phyloP scores from a whole-genome alignment of 2,329 filamentous ascomycete genomes.

The Alternaria gaisen region DNA sequence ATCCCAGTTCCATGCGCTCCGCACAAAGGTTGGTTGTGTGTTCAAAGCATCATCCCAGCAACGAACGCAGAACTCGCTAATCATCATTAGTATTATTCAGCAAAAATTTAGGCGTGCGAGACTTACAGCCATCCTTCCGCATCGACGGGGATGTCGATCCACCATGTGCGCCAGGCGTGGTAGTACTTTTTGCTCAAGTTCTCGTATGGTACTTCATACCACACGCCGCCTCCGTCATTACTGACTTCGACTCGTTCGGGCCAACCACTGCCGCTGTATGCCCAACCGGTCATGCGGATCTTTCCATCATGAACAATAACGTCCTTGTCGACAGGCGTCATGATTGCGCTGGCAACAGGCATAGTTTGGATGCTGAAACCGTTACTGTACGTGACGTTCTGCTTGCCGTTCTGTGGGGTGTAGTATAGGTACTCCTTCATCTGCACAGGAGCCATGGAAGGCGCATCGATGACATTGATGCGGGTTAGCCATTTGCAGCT shows the following conservation, averaged over 20 bases:
- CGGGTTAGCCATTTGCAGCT: slow-evolving; percentile 71
- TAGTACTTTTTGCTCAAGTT: slow-evolving; percentile 70
- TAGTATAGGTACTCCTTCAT: slow-evolving; percentile 74
- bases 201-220: slow-evolving; percentile 69
- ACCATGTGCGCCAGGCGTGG: slow-evolving; percentile 72
- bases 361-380: slow-evolving; percentile 76
- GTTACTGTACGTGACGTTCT: slow-evolving; percentile 67
- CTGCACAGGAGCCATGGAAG: slow-evolving; percentile 69
- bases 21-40: slow-evolving; percentile 56
- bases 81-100: slow-evolving; percentile 2
- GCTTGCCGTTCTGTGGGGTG: slow-evolving; percentile 72
- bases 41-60: slow-evolving; percentile 59
- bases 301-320: slow-evolving; percentile 68
- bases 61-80: slow-evolving; percentile 53
- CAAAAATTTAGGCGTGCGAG: background rate
- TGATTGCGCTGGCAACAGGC: slow-evolving; percentile 73
- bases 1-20: slow-evolving; percentile 67
- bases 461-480: slow-evolving; percentile 67
- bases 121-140: slow-evolving; percentile 56
- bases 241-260: slow-evolving; percentile 70
- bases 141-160: slow-evolving; percentile 67
- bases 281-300: slow-evolving; percentile 63
- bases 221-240: slow-evolving; percentile 69
- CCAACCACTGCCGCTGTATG: slow-evolving; percentile 56
- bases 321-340: slow-evolving; percentile 69